Conservation (phyloP, 805 yeast species). For the Wickerhamomyces hampshirensis region DNA sequence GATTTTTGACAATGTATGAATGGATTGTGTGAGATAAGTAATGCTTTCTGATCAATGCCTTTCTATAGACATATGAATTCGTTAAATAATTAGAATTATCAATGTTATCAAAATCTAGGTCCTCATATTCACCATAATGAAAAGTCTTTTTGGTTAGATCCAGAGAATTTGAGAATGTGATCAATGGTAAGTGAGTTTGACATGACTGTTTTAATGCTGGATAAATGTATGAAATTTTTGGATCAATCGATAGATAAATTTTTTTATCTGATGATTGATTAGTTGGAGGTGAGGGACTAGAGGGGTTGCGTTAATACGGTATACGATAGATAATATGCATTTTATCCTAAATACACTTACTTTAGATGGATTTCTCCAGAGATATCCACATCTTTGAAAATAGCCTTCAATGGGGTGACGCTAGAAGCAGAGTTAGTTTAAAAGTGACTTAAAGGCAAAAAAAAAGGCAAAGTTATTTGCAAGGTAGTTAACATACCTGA, state of each 20-base stretch:
- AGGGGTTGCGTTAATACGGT: no score
- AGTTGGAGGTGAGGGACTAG: not conserved
- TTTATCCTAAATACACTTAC: slow-evolving; percentile 15
- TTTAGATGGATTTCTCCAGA: slow-evolving; percentile 53
- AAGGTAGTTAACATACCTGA: slow-evolving; percentile 20
- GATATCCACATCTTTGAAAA: slow-evolving; percentile 53
- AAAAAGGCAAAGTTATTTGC: not conserved
- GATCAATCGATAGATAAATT: slow-evolving; percentile 29
- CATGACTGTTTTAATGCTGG: slow-evolving; percentile 32
- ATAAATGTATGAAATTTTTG: slow-evolving; percentile 36
- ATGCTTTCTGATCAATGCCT: slow-evolving; percentile 88
- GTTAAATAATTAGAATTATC: slow-evolving; percentile 49
- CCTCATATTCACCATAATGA: slow-evolving; percentile 90
- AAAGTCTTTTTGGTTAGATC: slow-evolving; percentile 36
- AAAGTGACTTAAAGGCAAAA: no score
- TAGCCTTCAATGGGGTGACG: slow-evolving; percentile 70
- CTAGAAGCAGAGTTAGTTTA: slow-evolving; percentile 35
- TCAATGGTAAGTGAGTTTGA: slow-evolving; percentile 27
- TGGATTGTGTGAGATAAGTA: slow-evolving; percentile 82
- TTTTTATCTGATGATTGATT: not conserved
- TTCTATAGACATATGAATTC: slow-evolving; percentile 82
- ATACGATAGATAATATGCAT: not conserved
- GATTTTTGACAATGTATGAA: slow-evolving; percentile 68
- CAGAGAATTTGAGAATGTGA: slow-evolving; percentile 19
- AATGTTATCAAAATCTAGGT: slow-evolving; percentile 68